These are phyloP conservation scores for Irpex sp. DNA, from an alignment of 1,284 basidiomycete species.

Conservation along the genomic window DNA sequence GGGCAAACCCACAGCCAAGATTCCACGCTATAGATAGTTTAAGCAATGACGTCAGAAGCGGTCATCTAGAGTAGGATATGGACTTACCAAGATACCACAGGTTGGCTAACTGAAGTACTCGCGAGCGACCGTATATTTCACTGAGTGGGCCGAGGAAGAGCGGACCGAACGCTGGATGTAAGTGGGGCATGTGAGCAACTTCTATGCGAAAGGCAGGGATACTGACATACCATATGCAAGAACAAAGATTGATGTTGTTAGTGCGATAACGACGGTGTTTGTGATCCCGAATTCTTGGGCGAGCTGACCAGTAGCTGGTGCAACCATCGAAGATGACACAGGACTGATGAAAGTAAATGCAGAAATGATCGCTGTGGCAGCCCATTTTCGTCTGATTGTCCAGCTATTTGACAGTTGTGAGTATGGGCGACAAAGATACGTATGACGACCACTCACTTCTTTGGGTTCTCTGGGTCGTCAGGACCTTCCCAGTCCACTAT, in stretches of 20 bases:
- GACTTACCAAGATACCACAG: slow-evolving; percentile 54
- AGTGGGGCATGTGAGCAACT: neutral
- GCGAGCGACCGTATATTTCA: slow-evolving; percentile 43
- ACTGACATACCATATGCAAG: slow-evolving; percentile 52
- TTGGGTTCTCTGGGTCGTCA: slow-evolving; percentile 60
- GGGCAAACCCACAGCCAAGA: slow-evolving; percentile 61
- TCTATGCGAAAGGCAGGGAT: neutral
- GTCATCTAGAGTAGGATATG: neutral
- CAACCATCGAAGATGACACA: slow-evolving; percentile 69
- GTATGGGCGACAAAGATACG: neutral
- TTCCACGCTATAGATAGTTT: slow-evolving; percentile 51
- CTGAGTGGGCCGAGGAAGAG: slow-evolving; percentile 53
- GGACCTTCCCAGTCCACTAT: slow-evolving; percentile 63
- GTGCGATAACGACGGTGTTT: slow-evolving; percentile 45
- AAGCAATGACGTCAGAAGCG: neutral
- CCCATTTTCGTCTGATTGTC: slow-evolving; percentile 57
- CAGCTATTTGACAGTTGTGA: slow-evolving; percentile 39
- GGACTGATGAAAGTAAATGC: slow-evolving; percentile 66
- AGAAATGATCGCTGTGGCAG: slow-evolving; percentile 57
- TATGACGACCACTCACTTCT: slow-evolving; percentile 41
- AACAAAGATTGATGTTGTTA: slow-evolving; percentile 67
- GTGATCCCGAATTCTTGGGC: slow-evolving; percentile 56
- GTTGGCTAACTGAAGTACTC: slow-evolving; percentile 49
- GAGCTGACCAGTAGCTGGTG: slow-evolving; percentile 57
- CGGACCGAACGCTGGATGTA: slow-evolving; percentile 42